phyloP scores from a whole-genome alignment of 164 flowering plant species.

The Tinospora cordifolia region DNA sequence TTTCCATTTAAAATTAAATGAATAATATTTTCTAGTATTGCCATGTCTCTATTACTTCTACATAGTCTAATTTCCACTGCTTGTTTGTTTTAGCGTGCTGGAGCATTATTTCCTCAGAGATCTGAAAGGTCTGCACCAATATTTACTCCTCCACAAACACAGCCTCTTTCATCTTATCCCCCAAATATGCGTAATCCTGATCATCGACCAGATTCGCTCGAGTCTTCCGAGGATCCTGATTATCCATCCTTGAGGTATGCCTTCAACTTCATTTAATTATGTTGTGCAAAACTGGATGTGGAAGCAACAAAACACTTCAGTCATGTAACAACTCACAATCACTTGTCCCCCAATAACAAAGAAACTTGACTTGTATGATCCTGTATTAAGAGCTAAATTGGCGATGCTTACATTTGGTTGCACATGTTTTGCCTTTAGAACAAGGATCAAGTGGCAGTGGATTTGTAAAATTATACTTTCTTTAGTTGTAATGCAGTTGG shows the following conservation, averaged over 20 bases:
- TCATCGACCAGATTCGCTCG: slow-evolving; percentile 41
- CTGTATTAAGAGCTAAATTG: too few species aligned
- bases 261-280: background rate
- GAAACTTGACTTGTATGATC: too few species aligned
- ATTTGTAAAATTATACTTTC: background rate
- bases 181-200: slow-evolving; percentile 52
- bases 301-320: background rate
- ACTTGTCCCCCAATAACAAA: too few species aligned
- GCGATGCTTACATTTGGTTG: background rate
- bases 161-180: slow-evolving; percentile 67
- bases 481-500: background rate
- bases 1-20: background rate
- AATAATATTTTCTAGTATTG: background rate
- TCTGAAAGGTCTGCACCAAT: slow-evolving; percentile 75
- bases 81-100: slow-evolving; percentile 67
- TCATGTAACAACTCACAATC: background rate
- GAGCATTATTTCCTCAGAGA: slow-evolving; percentile 92
- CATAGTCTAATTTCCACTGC: background rate
- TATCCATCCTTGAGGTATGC: slow-evolving; percentile 77
- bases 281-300: background rate
- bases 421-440: background rate
- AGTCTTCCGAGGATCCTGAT: slow-evolving; percentile 68
- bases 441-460: background rate
- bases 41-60: background rate
- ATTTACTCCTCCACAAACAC: slow-evolving; percentile 85